Percentiles rank a stretch among this genome's conserved stretches.
These are phyloP conservation scores for Lactarius evosmus DNA, from an alignment of 768 basidiomycete genomes.

Conservation along the genomic window DNA sequence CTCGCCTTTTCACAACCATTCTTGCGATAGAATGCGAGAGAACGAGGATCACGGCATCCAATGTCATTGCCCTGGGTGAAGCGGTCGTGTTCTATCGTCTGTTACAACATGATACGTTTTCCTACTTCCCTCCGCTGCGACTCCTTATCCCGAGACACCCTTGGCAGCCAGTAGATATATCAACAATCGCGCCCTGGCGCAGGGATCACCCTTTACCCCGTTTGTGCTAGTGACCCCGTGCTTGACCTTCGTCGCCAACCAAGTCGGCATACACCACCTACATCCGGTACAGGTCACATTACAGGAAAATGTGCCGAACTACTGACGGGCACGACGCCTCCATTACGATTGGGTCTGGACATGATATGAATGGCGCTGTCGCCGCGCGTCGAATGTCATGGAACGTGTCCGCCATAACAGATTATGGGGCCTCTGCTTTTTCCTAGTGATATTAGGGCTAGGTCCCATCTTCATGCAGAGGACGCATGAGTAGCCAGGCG, in stretches of 20 bases:
- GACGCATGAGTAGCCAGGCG: no score
- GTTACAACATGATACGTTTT: neutral
- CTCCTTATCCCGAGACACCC: neutral
- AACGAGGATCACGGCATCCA: neutral
- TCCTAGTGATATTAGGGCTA: neutral
- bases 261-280: neutral
- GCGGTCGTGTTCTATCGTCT: neutral
- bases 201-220: neutral
- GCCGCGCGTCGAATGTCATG: neutral
- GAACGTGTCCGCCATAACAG: neutral
- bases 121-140: neutral
- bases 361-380: neutral
- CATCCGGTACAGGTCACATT: neutral
- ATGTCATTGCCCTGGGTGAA: neutral
- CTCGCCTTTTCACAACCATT: no score
- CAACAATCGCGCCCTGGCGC: neutral
- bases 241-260: neutral
- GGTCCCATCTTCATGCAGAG: neutral
- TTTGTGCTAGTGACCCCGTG: neutral
- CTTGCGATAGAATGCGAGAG: neutral
- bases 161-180: neutral
- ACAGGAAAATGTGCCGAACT: neutral
- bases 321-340: no score
- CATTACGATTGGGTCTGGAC: neutral
- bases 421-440: neutral